Conservation (phyloP, 2,329 filamentous ascomycete genomes). For the Aspergillus versicolor region DNA sequence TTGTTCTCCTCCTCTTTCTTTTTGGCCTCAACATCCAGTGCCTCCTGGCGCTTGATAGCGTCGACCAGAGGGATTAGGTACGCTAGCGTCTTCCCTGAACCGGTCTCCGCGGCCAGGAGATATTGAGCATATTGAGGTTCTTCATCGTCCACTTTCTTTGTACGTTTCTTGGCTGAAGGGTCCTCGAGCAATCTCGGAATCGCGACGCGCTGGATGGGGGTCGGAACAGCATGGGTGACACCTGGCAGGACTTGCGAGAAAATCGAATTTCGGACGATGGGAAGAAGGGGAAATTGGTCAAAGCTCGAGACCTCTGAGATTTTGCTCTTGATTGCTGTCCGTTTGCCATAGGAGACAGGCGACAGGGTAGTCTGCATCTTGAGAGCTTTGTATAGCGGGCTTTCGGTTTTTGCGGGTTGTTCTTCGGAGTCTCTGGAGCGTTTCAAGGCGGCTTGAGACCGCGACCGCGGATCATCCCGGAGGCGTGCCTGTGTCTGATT, state of each 20-base stretch:
- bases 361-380: conserved; percentile 88
- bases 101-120: conserved; percentile 90
- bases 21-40: conserved; percentile 61
- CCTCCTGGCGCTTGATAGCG: conserved; percentile 76
- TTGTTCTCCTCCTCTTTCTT: conserved; percentile 54
- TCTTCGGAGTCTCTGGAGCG: conserved; percentile 36
- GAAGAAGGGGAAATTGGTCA: conserved; percentile 74
- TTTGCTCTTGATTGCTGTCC: conserved; percentile 60
- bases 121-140: conserved; percentile 62
- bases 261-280: conserved; percentile 69
- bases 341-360: conserved; percentile 71
- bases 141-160: conserved; percentile 31
- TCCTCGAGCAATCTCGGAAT: conserved; percentile 74
- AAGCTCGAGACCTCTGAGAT: conserved; percentile 72
- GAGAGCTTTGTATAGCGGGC: conserved; percentile 70
- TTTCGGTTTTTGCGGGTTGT: conserved; percentile 44
- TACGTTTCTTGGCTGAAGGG: conserved; percentile 43
- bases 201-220: conserved; percentile 83
- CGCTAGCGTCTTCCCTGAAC: conserved; percentile 93
- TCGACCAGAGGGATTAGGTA: conserved; percentile 85
- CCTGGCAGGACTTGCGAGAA: conserved; percentile 70
- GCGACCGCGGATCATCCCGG: conserved; percentile 37
- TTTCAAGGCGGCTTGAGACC: conserved; percentile 44
- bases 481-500: conserved; percentile 54
- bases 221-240: conserved; percentile 74